Percentiles rank a stretch among this genome's conserved stretches.
Evolutionary conservation across 2,329 filamentous ascomycete genomes (phyloP).

Genomic region (Apiospora kogelbergensis): DNA sequence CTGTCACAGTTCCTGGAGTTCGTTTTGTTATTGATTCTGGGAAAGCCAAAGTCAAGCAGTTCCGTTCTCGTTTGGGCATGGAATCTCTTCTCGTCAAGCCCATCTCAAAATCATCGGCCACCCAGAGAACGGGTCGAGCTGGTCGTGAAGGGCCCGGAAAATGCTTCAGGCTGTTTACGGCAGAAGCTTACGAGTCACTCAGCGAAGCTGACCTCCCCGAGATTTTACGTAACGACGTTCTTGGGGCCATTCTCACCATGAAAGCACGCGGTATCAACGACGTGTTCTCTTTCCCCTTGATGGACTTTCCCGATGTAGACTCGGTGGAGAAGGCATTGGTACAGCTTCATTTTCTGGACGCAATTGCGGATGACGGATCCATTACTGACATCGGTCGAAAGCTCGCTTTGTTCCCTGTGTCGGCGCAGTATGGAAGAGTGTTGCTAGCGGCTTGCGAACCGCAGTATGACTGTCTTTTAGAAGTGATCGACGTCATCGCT

Average conservation of each 20-base stretch:
- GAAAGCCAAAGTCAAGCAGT: conserved; percentile 93
- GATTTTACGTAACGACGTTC: conserved; percentile 85
- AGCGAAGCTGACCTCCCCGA: conserved; percentile 79
- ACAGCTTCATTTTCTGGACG: conserved; percentile 76
- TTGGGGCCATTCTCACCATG: conserved; percentile 86
- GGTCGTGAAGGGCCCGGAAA: conserved; percentile 90
- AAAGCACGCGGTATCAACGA: conserved; percentile 87
- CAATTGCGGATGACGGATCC: conserved; percentile 67
- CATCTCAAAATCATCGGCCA: conserved; percentile 89
- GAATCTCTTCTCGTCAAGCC: conserved; percentile 89
- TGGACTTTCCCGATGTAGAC: conserved; percentile 77
- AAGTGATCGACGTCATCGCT: conserved; percentile 81
- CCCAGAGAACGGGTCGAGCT: conserved; percentile 87
- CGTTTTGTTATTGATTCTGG: conserved; percentile 90
- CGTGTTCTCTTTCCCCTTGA: conserved; percentile 78
- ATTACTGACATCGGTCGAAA: conserved; percentile 74
- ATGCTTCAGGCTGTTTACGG: conserved; percentile 86
- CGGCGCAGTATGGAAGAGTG: conserved; percentile 78
- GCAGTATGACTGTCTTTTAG: conserved; percentile 70
- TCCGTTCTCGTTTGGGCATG: conserved; percentile 78
- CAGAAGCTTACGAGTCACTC: conserved; percentile 69
- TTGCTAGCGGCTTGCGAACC: conserved; percentile 75
- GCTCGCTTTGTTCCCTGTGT: conserved; percentile 81
- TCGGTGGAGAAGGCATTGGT: conserved; percentile 79
- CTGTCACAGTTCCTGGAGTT: conserved; percentile 91